Conservation (phyloP, 306 rosid genomes). For the Luffa aegyptiaca region DNA sequence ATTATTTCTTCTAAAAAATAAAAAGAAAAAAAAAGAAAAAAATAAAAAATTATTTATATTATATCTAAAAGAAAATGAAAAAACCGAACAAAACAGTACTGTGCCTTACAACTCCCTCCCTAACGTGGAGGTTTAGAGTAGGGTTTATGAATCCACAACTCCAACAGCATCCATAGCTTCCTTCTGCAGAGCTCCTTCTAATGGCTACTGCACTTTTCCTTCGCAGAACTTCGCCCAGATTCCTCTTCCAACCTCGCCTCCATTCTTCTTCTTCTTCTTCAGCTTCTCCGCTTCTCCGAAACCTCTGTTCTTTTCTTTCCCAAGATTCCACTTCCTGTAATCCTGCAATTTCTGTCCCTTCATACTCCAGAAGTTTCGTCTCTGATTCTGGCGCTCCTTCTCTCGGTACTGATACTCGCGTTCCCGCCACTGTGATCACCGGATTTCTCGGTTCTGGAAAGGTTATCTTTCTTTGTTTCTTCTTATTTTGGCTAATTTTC, state of each 20-base stretch:
- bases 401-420: constrained; percentile 43
- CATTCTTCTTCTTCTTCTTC: constrained; percentile 10
- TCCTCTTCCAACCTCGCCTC: constrained; percentile 20
- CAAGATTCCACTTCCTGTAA: neutral
- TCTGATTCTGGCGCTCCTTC: constrained; percentile 21
- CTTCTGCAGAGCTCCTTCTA: neutral
- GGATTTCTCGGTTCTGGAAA: constrained; percentile 96
- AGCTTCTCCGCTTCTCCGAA: constrained; percentile 17
- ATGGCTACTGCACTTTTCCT: constrained; percentile 29
- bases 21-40: too few relatives aligned
- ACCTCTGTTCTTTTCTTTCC: constrained; percentile 18
- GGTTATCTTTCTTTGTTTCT: constrained; percentile 18
- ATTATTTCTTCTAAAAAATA: too few relatives aligned
- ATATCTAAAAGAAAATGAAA: too few relatives aligned
- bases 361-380: constrained; percentile 26
- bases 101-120: neutral
- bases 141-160: neutral
- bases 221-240: constrained; percentile 24
- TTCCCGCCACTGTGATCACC: constrained; percentile 75
- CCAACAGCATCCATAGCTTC: neutral
- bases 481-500: neutral
- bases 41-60: too few relatives aligned
- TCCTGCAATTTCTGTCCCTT: constrained; percentile 5
- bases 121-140: neutral
- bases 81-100: too few relatives aligned